Evolutionary conservation across 2,329 filamentous ascomycete species (phyloP), one percentile per base, ranked within the genome.

Genomic region (Epichloe scottii): DNA sequence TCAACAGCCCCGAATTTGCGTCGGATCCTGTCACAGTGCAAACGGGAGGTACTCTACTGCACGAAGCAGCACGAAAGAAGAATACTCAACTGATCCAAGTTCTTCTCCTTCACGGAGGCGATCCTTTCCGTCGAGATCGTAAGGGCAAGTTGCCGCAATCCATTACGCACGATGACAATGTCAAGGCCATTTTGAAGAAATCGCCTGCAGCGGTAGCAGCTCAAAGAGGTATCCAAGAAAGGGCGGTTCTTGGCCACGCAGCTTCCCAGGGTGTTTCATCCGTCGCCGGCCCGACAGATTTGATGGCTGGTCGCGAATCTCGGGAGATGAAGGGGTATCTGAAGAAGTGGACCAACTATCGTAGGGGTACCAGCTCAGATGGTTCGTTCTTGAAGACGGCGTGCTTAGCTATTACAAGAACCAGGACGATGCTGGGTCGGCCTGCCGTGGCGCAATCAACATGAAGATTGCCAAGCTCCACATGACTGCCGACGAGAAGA

Each of bases 321-420:
- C 79, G 90, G 46, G 91, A 97, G 68, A 97, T 98, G 87, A 96
- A 95, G 71, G 93, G 93, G 6, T 98, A 97, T 66, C 74, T 98
- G 51, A 97, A 96, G 71, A 98, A 98, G 67, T 98, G 93, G 93
- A 98, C 93, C 46, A 98, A 98, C 66, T 98, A 98, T 66, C 90
- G 91, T 21, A 90, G 63, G 93, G 93, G 8, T 98, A 96, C 71
- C 95, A 98, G 70, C 68, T 98, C 56, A 79, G 93, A 54, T 98
- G 91, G 90, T 98, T 98, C 64, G 93, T 97, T 14, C 79, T 98
- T 8, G 93, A 98, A 65, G 93, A 98, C 64, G 93, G 93, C 12
- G 91, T 98, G 12, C 69, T 98, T 58, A 97, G 93, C 68, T 98
- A 98, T 71, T 98, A 97, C 73, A 98, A 98, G 70, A 89, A 97